Evolutionary conservation across 768 basidiomycete species (phyloP).

Genomic region (Trametes coccinea): DNA sequence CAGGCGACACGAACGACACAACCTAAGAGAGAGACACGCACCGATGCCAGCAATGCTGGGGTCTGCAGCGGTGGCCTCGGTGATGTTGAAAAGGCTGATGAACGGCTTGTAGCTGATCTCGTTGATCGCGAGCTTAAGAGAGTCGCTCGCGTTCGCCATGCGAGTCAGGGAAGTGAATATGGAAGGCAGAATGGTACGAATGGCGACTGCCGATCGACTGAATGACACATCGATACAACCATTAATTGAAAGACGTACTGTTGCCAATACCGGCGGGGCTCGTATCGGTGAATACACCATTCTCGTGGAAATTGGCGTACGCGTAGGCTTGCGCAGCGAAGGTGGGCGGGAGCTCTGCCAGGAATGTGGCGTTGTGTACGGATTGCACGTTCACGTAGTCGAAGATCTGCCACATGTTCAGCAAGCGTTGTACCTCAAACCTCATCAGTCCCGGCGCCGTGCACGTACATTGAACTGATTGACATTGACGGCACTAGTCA

Average conservation of each 20-base stretch:
- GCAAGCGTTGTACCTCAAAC: too few species aligned
- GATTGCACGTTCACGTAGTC: slow-evolving; percentile 37
- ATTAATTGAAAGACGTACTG: slow-evolving; percentile 20
- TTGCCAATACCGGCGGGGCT: slow-evolving; percentile 37
- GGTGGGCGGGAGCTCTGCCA: slow-evolving; percentile 24
- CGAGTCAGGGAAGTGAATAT: slow-evolving; percentile 53
- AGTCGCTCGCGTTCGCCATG: slow-evolving; percentile 50
- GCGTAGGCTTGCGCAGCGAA: slow-evolving; percentile 33
- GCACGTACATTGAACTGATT: too few species aligned
- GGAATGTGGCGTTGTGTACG: slow-evolving; percentile 40
- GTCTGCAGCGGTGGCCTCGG: slow-evolving; percentile 48
- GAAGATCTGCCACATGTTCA: too few species aligned
- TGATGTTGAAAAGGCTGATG: slow-evolving; percentile 77
- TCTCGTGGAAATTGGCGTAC: slow-evolving; percentile 44
- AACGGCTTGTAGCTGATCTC: slow-evolving; percentile 78
- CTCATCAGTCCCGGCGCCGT: too few species aligned
- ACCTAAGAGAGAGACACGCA: slow-evolving; percentile 23
- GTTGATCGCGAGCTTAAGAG: slow-evolving; percentile 58
- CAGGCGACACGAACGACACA: background rate
- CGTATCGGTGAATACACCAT: slow-evolving; percentile 37
- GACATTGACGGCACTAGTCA: too few species aligned
- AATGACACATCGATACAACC: too few species aligned
- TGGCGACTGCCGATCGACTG: slow-evolving; percentile 51
- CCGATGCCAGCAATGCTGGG: slow-evolving; percentile 61
- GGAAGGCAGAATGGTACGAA: slow-evolving; percentile 59